phyloP scores from a whole-genome alignment of 441 rosid species.

The Metrosideros polymorpha region DNA sequence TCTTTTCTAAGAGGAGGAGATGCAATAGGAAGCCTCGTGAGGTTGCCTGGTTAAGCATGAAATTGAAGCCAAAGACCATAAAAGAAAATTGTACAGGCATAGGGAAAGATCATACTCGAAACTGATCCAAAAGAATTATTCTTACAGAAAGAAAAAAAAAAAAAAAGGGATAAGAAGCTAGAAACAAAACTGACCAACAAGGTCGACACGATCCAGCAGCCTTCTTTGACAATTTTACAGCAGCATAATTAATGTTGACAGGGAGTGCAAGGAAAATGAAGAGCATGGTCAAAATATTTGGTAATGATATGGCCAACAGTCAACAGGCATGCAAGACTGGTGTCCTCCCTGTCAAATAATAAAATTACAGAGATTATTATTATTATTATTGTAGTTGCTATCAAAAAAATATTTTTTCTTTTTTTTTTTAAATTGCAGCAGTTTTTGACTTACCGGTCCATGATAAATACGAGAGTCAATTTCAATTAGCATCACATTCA shows the following conservation, averaged over 20 bases:
- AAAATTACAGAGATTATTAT: not conserved
- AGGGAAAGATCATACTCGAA: no score
- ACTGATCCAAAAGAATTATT: not conserved
- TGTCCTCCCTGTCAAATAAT: not conserved
- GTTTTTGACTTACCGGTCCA: not conserved
- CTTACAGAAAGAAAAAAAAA: not conserved
- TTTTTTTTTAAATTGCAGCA: not conserved
- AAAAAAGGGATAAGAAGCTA: not conserved
- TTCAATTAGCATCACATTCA: not conserved
- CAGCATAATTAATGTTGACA: not conserved
- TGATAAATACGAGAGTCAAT: not conserved
- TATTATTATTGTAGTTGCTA: not conserved
- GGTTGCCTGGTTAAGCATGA: no score
- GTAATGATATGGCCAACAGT: not conserved
- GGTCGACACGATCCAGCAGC: not conserved
- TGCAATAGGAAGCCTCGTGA: no score
- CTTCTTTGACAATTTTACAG: not conserved
- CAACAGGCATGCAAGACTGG: not conserved
- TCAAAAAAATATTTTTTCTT: no score
- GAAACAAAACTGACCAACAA: not conserved
- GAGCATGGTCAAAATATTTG: not conserved
- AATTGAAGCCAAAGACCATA: no score
- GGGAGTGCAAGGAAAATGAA: not conserved
- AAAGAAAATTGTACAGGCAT: no score
- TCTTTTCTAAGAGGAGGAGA: no score